Conservation (phyloP, 371 early-diverging fungal genomes). For the Blastocladiella emersonii region DNA sequence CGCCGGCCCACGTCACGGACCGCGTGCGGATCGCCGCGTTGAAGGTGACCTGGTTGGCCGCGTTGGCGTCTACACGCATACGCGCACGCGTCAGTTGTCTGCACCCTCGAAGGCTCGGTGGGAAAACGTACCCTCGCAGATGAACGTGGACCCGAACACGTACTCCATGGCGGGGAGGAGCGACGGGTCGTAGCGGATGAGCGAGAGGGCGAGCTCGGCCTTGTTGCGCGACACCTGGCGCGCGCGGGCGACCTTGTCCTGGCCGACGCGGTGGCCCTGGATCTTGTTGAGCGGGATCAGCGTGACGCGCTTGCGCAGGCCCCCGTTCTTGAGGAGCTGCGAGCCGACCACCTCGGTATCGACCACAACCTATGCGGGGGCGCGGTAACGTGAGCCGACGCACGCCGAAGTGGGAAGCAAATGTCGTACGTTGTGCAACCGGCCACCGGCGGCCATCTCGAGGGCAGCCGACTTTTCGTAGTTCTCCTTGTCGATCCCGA, state of each 20-base stretch:
- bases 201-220: constrained; percentile 64
- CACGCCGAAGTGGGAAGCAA: not conserved
- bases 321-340: constrained; percentile 65
- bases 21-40: constrained; percentile 57
- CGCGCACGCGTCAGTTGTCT: too few relatives aligned
- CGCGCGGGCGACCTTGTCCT: constrained; percentile 47
- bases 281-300: constrained; percentile 98
- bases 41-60: constrained; percentile 81
- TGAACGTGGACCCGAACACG: constrained; percentile 87
- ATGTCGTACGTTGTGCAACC: constrained; percentile 62
- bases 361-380: constrained; percentile 85
- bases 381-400: too few relatives aligned
- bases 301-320: constrained; percentile 70
- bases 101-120: constrained; percentile 9
- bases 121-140: constrained; percentile 54
- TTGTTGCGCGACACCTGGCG: constrained; percentile 63
- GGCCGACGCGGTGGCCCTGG: constrained; percentile 25
- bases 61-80: constrained; percentile 44
- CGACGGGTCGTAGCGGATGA: constrained; percentile 68
- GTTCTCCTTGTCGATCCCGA: constrained; percentile 49
- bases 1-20: constrained; percentile 96
- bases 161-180: constrained; percentile 78
- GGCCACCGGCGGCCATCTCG: constrained; percentile 87
- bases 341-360: constrained; percentile 77
- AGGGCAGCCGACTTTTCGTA: constrained; percentile 57